A percentile compares a stretch with the other conserved stretches of the same genome.
Evolutionary conservation across 73 alveolate genomes (phyloP).

Genomic region (Symbiodinium natans): DNA sequence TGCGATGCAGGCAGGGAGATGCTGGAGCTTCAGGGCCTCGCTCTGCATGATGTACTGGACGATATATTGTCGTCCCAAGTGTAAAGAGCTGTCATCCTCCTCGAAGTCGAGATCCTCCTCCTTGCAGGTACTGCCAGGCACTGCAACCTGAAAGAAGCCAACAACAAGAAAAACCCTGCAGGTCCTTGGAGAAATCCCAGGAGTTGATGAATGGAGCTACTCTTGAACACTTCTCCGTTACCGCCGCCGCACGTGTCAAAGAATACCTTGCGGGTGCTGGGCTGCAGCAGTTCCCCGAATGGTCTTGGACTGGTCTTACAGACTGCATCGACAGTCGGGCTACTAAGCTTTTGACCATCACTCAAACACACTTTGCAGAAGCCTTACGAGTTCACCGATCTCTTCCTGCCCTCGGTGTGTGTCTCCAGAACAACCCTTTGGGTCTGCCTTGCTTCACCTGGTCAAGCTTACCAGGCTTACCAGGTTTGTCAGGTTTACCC

Average conservation of each 20-base stretch:
- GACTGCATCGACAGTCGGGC: too few relatives aligned
- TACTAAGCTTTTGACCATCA: too few relatives aligned
- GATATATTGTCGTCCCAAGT: slow-evolving; percentile 56
- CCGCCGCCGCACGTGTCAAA: slow-evolving; percentile 66
- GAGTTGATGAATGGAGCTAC: slow-evolving; percentile 66
- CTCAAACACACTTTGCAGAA: too few relatives aligned
- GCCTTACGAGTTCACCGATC: too few relatives aligned
- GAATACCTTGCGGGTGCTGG: slow-evolving; percentile 69
- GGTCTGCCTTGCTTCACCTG: too few relatives aligned
- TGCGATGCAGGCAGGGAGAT: background rate
- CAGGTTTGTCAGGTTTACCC: too few relatives aligned
- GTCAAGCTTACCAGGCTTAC: too few relatives aligned
- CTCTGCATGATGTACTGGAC: slow-evolving; percentile 84
- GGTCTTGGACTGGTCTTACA: too few relatives aligned
- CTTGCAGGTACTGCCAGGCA: background rate
- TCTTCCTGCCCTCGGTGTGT: too few relatives aligned
- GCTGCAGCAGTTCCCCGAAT: too few relatives aligned
- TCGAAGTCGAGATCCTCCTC: background rate
- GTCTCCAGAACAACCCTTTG: too few relatives aligned
- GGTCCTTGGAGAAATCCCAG: background rate
- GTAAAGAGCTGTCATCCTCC: slow-evolving; percentile 16
- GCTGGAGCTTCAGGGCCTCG: background rate
- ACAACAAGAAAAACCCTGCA: background rate
- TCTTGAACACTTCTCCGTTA: slow-evolving; percentile 60
- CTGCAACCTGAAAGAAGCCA: too few relatives aligned